These are phyloP conservation scores for Coemansia nantahalensis DNA, from an alignment of 192 early-diverging fungal species.

Conservation along the genomic window DNA sequence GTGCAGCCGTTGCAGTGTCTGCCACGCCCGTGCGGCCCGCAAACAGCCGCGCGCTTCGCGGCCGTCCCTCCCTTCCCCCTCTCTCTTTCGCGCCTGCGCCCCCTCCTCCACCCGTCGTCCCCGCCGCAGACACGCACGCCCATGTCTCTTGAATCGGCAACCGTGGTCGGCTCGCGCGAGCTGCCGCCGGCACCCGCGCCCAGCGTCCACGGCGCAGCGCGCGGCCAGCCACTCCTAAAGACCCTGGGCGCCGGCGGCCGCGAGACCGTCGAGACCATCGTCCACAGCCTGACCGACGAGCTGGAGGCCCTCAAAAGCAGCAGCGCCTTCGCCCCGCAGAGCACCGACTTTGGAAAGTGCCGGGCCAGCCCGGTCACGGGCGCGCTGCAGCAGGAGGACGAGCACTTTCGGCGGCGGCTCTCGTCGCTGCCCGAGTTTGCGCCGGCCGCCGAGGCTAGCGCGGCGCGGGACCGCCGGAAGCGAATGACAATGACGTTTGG, in stretches of 20 bases:
- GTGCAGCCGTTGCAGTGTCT: too few relatives aligned
- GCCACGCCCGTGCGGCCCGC: too few relatives aligned
- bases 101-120: not conserved
- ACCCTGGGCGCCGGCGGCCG: constrained; percentile 47
- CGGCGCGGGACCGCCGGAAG: constrained; percentile 20
- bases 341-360: constrained; percentile 11
- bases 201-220: not conserved
- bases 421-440: constrained; percentile 21
- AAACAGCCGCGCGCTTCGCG: too few relatives aligned
- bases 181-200: too few relatives aligned
- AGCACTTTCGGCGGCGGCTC: constrained; percentile 18
- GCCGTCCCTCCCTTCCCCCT: too few relatives aligned
- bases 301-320: constrained; percentile 39
- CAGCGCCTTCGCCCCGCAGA: too few relatives aligned
- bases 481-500: constrained; percentile 41
- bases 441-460: constrained; percentile 1
- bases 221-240: constrained; percentile 38
- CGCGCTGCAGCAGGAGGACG: constrained; percentile 7
- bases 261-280: constrained; percentile 46
- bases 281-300: constrained; percentile 41
- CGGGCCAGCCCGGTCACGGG: not conserved
- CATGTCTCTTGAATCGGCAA: constrained; percentile 3
- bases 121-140: too few relatives aligned
- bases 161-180: not conserved
- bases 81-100: too few relatives aligned